Evolutionary conservation across 2,329 filamentous ascomycete genomes (phyloP).

Genomic region (Alternaria triticina): DNA sequence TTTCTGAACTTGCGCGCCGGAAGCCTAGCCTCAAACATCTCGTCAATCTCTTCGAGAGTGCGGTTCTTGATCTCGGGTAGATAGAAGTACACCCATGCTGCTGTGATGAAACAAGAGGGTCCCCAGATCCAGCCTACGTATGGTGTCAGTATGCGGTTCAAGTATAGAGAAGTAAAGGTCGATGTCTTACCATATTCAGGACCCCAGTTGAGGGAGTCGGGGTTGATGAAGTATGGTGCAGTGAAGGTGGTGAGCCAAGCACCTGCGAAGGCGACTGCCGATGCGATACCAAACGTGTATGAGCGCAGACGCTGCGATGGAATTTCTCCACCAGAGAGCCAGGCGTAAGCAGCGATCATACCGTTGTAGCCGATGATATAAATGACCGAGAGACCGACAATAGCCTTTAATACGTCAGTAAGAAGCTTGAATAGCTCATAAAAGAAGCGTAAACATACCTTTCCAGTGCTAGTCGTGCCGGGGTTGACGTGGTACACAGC

Average conservation of each 20-base stretch:
- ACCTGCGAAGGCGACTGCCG: slow-evolving; percentile 61
- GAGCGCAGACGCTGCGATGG: slow-evolving; percentile 64
- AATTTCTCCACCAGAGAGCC: slow-evolving; percentile 64
- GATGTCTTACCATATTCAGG: slow-evolving; percentile 56
- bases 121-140: slow-evolving; percentile 42
- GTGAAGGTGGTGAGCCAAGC: slow-evolving; percentile 65
- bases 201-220: slow-evolving; percentile 61
- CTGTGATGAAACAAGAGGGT: slow-evolving; percentile 48
- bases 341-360: slow-evolving; percentile 63
- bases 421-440: background rate
- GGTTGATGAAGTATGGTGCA: slow-evolving; percentile 67
- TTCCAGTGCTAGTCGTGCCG: slow-evolving; percentile 48
- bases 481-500: slow-evolving; percentile 59
- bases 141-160: background rate
- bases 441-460: slow-evolving; percentile 24
- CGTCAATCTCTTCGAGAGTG: slow-evolving; percentile 42
- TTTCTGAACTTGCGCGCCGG: slow-evolving; percentile 40
- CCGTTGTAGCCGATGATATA: slow-evolving; percentile 63
- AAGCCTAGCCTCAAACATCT: slow-evolving; percentile 42
- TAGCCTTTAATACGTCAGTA: slow-evolving; percentile 34
- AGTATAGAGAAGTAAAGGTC: no score
- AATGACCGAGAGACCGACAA: slow-evolving; percentile 61
- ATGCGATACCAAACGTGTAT: slow-evolving; percentile 63
- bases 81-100: slow-evolving; percentile 41
- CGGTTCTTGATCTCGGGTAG: slow-evolving; percentile 50